Evolutionary conservation across 2,329 filamentous ascomycete genomes (phyloP).

Genomic region (Diplodia mutila): DNA sequence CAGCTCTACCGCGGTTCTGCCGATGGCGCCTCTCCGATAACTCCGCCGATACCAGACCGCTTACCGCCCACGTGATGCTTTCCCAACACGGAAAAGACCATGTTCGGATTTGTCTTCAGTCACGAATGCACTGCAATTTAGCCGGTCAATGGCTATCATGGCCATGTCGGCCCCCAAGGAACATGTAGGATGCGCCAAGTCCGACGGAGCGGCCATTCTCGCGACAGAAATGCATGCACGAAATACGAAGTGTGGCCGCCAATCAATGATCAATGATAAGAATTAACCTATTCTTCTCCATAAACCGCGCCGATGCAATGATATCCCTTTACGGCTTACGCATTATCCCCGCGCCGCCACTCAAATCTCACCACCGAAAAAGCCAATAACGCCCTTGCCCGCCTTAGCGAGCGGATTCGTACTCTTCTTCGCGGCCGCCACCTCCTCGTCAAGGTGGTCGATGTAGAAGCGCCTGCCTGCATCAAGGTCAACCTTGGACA

Average conservation of each 20-base stretch:
- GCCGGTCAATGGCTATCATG: too few species aligned
- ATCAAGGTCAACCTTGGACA: constrained; percentile 43
- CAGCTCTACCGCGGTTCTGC: neutral
- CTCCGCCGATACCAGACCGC: neutral
- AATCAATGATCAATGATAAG: constrained; percentile 2
- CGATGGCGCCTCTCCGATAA: constrained; percentile 11
- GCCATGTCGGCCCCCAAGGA: too few species aligned
- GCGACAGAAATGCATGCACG: neutral
- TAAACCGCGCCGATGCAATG: neutral
- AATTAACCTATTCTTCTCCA: neutral
- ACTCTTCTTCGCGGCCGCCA: constrained; percentile 14
- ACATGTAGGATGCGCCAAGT: neutral
- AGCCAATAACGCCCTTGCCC: constrained; percentile 21
- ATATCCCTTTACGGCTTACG: neutral
- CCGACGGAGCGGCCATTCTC: neutral
- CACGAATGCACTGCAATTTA: neutral
- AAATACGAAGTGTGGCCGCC: neutral
- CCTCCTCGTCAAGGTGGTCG: constrained; percentile 28
- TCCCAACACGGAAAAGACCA: neutral
- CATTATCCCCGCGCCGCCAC: neutral
- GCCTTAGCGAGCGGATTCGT: constrained; percentile 16
- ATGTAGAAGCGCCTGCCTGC: constrained; percentile 35
- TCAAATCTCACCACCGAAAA: constrained; percentile 20
- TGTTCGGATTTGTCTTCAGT: neutral
- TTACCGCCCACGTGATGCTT: neutral